Evolutionary conservation across 2,329 filamentous ascomycete genomes (phyloP).

Genomic region (Penicillium palitans): DNA sequence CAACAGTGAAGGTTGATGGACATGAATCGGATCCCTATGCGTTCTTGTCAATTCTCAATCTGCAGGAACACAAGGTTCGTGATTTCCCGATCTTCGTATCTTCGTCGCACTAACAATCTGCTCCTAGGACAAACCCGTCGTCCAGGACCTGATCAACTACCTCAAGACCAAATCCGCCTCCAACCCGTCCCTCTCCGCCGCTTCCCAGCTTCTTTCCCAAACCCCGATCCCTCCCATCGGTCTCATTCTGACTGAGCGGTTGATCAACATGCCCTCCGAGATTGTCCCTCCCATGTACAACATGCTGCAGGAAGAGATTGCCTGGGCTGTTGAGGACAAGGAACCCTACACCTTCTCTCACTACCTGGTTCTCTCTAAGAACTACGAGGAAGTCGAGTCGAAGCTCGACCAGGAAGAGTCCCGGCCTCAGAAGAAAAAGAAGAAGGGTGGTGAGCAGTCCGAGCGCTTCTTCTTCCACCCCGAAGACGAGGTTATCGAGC

Average conservation of each 20-base stretch:
- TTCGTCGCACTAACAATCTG: not conserved
- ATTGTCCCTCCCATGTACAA: constrained; percentile 90
- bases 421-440: constrained; percentile 67
- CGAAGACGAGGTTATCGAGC: constrained; percentile 86
- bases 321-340: constrained; percentile 82
- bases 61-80: constrained; percentile 67
- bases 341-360: constrained; percentile 93
- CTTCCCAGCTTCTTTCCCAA: constrained; percentile 60
- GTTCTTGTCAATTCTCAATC: constrained; percentile 83
- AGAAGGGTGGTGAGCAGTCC: constrained; percentile 48
- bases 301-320: constrained; percentile 89
- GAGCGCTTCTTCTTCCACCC: constrained; percentile 89
- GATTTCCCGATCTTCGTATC: not conserved
- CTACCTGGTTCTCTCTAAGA: constrained; percentile 88
- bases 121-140: constrained; percentile 63
- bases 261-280: constrained; percentile 96
- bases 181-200: constrained; percentile 56
- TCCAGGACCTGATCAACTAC: constrained; percentile 72
- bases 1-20: constrained; percentile 95
- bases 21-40: constrained; percentile 91
- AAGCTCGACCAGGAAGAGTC: constrained; percentile 68
- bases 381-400: constrained; percentile 86
- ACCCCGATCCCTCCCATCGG: constrained; percentile 65
- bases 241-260: constrained; percentile 82
- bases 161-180: constrained; percentile 57